Evolutionary conservation across 2,329 filamentous ascomycete species (phyloP), one percentile per base, ranked within the genome.

Genomic region (Phialophora verrucosa): DNA sequence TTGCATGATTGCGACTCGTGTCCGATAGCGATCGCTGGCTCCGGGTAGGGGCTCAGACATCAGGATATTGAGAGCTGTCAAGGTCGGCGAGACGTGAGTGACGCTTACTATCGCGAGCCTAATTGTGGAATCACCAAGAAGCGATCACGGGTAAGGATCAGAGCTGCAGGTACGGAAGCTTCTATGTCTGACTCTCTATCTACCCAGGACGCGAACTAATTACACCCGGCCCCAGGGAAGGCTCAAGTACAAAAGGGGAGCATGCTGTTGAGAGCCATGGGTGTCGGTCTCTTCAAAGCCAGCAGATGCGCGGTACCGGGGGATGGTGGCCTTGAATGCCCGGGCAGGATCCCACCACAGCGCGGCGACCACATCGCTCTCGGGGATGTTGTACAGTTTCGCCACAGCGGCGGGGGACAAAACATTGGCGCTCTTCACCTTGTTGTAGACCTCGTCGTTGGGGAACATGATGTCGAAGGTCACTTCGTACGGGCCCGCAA

Each of bases 381-480:
- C 62, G 6, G 61, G 63, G 17, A 75, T 62, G n/a, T 73, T 65
- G 27, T 75, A 78, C 20, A 78, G 65, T 23, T 68, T 59, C 31
- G 70, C 70, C 31, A 78, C 73, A 2, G 65, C 66, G 2, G 70
- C 68, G 23, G 69, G 68, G 0, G 71, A 76, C 1, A 84, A 72
- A 0, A 82, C 20, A 20, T 76, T 74, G 0, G 79, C 74, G 0
- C 71, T 61, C 59, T 79, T 79, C 20, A 83, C 76, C 4, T 70
- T 64, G 1, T 73, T 29, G 63, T 80, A 85, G 0, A 73, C 71
- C 0, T 71, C 71, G 11, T 70, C 62, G 0, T 75, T 73, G 0
- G 73, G 73, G 70, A 86, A 86, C 60, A 86, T 81, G 42, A 83
- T 76, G 63, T 86, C 84, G 29, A 85, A 77, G 0, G 83, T 85